phyloP scores from a whole-genome alignment of 2,329 filamentous ascomycete species.

The Penicillium hordei region DNA sequence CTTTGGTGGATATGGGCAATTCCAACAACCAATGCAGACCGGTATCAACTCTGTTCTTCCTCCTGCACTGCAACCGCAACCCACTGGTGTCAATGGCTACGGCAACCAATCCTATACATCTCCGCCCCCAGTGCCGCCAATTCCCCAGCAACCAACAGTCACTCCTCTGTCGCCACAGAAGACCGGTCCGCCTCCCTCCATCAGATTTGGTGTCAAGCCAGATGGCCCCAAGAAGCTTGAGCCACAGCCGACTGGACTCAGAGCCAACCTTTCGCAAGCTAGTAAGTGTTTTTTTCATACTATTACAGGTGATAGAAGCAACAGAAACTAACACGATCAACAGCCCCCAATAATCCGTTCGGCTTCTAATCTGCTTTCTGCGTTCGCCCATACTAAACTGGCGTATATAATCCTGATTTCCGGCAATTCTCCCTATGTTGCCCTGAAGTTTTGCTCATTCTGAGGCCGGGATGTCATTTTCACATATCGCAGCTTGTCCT shows the following conservation, averaged over 20 bases:
- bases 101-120: conserved; percentile 48
- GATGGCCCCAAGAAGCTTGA: conserved; percentile 72
- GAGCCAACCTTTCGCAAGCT: conserved; percentile 88
- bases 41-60: conserved; percentile 56
- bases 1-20: conserved; percentile 49
- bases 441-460: conserved; percentile 2
- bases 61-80: conserved; percentile 52
- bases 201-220: conserved; percentile 78
- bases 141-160: conserved; percentile 58
- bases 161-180: conserved; percentile 71
- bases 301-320: not conserved
- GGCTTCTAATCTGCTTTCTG: conserved; percentile 55
- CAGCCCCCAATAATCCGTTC: conserved; percentile 69
- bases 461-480: not conserved
- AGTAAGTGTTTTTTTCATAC: conserved; percentile 67
- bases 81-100: conserved; percentile 53
- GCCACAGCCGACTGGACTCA: conserved; percentile 82
- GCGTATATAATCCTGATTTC: conserved; percentile 32
- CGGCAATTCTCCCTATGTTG: conserved; percentile 11
- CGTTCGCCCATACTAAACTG: conserved; percentile 5
- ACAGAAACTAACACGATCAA: conserved; percentile 15
- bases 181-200: conserved; percentile 81
- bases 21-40: conserved; percentile 52
- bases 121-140: conserved; percentile 55
- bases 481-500: conserved; percentile 20